Percentiles rank a stretch among this genome's conserved stretches.
These are phyloP conservation scores for Metarhizium anisopliae DNA, from an alignment of 2,329 filamentous ascomycete species.

Conservation along the genomic window DNA sequence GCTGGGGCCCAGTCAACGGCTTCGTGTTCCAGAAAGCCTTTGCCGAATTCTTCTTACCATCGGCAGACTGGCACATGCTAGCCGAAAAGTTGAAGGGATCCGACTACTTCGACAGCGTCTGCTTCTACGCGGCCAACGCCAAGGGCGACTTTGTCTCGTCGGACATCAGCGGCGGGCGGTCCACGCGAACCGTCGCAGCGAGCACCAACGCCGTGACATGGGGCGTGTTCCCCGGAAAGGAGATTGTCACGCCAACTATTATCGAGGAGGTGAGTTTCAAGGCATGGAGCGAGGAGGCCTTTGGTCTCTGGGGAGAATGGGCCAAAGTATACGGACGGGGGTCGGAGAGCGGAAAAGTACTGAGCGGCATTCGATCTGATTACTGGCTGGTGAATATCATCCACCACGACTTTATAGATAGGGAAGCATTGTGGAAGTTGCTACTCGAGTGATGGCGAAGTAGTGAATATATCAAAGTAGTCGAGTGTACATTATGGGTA, in stretches of 20 bases:
- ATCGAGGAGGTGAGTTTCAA: conserved; percentile 92
- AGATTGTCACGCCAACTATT: conserved; percentile 93
- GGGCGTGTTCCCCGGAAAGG: conserved; percentile 91
- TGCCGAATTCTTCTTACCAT: conserved; percentile 87
- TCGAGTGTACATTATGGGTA: background rate
- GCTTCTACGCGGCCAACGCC: conserved; percentile 80
- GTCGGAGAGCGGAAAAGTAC: conserved; percentile 60
- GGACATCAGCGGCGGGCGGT: conserved; percentile 34
- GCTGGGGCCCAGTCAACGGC: conserved; percentile 86
- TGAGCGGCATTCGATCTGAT: conserved; percentile 59
- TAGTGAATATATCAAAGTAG: background rate
- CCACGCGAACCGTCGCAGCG: conserved; percentile 26
- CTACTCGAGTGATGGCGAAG: conserved; percentile 30
- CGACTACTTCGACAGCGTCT: conserved; percentile 57
- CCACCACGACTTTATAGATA: conserved; percentile 67
- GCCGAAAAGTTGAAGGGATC: conserved; percentile 50
- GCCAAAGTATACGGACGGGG: conserved; percentile 73
- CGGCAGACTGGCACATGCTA: conserved; percentile 60
- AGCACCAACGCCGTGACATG: conserved; percentile 92
- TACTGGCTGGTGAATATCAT: conserved; percentile 89
- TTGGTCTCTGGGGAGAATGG: conserved; percentile 94
- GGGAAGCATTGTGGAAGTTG: conserved; percentile 63
- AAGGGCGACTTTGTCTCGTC: conserved; percentile 71
- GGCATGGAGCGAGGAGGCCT: conserved; percentile 93
- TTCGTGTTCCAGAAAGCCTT: conserved; percentile 99